Evolutionary conservation across 2,329 filamentous ascomycete genomes (phyloP).

Genomic region (Arachnomyces sp.): DNA sequence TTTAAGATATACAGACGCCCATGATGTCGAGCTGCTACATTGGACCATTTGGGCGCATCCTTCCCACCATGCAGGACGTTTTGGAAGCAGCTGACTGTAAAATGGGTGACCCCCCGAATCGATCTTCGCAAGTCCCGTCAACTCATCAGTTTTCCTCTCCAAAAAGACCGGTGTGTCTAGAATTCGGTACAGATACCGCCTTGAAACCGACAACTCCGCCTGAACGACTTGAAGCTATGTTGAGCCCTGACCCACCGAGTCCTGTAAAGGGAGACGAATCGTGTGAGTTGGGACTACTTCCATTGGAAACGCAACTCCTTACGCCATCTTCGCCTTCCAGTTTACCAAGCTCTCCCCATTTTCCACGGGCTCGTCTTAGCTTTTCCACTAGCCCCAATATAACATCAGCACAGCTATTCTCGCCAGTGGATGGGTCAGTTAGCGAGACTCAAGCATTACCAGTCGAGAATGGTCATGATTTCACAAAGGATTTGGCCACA

Average conservation of each 20-base stretch:
- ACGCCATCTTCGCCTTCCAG: conserved; percentile 24
- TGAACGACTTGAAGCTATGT: conserved; percentile 18
- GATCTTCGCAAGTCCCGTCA: too few species aligned
- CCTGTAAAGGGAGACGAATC: too few species aligned
- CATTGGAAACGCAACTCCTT: conserved; percentile 34
- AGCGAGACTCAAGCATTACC: too few species aligned
- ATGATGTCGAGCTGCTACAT: conserved; percentile 32
- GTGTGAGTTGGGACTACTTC: conserved; percentile 24
- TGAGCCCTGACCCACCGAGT: conserved; percentile 4
- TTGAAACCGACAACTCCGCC: conserved; percentile 19
- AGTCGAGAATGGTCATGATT: too few species aligned
- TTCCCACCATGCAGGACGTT: conserved; percentile 22
- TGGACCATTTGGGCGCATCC: conserved; percentile 34
- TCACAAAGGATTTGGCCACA: too few species aligned
- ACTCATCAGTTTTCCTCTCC: too few species aligned
- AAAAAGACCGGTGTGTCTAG: conserved; percentile 18
- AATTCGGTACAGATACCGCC: conserved; percentile 29
- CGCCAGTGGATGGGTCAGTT: background rate
- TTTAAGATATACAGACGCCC: conserved; percentile 5
- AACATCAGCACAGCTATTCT: background rate
- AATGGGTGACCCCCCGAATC: too few species aligned
- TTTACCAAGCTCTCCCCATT: conserved; percentile 22
- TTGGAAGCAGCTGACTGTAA: conserved; percentile 3
- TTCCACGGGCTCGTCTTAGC: conserved; percentile 17
- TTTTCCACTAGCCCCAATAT: conserved; percentile 8